Conservation (phyloP, 768 basidiomycete genomes). For the Tulasnella sp. region DNA sequence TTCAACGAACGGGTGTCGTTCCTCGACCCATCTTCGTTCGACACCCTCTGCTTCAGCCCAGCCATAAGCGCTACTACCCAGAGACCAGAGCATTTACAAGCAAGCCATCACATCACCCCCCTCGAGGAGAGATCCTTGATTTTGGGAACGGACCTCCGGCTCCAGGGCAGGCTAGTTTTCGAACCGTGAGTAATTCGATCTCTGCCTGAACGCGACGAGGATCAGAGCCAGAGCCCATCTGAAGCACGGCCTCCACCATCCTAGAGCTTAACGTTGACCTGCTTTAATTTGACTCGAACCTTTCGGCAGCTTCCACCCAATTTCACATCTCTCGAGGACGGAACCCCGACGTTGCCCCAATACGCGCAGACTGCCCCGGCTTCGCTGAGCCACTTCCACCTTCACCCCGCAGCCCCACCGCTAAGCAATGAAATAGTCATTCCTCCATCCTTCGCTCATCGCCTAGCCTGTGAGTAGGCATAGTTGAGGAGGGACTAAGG, state of each 20-base stretch:
- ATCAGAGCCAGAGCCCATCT: too few relatives aligned
- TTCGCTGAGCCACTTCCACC: conserved; percentile 28
- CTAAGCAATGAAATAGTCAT: conserved; percentile 49
- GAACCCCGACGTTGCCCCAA: conserved; percentile 10
- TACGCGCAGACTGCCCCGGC: conserved; percentile 26
- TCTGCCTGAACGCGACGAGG: background rate
- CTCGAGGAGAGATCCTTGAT: conserved; percentile 19
- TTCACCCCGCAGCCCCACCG: conserved; percentile 32
- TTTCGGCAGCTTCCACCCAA: conserved; percentile 25
- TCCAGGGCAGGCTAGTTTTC: conserved; percentile 19
- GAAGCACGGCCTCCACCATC: background rate
- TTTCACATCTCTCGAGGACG: conserved; percentile 7
- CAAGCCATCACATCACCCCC: background rate
- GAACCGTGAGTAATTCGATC: conserved; percentile 18
- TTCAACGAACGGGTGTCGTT: background rate
- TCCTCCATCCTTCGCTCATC: conserved; percentile 65
- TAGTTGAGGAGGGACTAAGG: background rate
- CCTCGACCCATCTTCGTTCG: background rate
- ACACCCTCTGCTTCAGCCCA: background rate
- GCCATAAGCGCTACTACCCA: background rate
- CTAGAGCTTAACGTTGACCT: background rate
- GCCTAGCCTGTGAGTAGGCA: conserved; percentile 48
- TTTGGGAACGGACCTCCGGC: conserved; percentile 14
- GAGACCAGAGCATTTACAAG: conserved; percentile 23
- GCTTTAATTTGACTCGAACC: background rate